Evolutionary conservation across 2,329 filamentous ascomycete species (phyloP).

Genomic region (Ophiostoma sp.): DNA sequence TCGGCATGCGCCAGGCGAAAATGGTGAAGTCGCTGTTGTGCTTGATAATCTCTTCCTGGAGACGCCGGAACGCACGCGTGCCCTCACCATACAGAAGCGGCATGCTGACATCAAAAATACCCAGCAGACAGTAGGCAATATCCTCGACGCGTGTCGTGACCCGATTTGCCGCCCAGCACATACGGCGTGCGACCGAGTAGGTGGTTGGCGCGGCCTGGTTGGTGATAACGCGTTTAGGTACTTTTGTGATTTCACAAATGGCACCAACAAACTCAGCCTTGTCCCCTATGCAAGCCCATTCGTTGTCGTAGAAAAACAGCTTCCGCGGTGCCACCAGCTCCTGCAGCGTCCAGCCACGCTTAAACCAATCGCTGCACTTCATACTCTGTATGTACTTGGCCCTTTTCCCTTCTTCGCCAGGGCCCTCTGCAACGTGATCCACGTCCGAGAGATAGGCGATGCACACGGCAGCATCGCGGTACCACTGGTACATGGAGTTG

Average conservation of each 20-base stretch:
- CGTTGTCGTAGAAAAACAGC: constrained; percentile 32
- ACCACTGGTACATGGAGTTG: constrained; percentile 29
- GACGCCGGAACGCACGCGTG: constrained; percentile 25
- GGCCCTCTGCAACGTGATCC: not conserved
- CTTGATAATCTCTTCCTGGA: constrained; percentile 28
- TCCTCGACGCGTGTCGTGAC: constrained; percentile 27
- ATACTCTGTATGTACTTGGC: not conserved
- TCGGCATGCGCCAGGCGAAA: constrained; percentile 28
- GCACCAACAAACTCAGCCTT: not conserved
- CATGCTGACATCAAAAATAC: constrained; percentile 28
- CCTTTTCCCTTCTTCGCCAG: not conserved
- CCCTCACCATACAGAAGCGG: constrained; percentile 29
- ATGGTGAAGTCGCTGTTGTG: constrained; percentile 26
- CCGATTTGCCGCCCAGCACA: constrained; percentile 24
- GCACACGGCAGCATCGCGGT: constrained; percentile 23
- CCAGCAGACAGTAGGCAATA: constrained; percentile 28
- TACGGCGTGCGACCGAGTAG: not conserved
- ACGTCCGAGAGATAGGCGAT: constrained; percentile 23
- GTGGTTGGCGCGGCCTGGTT: constrained; percentile 23
- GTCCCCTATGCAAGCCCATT: constrained; percentile 32
- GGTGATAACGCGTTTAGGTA: not conserved
- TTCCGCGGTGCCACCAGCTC: constrained; percentile 52
- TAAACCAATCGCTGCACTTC: constrained; percentile 32
- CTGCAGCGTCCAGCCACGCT: constrained; percentile 56
- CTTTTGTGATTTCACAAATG: not conserved